Conservation (phyloP, 768 basidiomycete genomes). For the Collybia sp. region DNA sequence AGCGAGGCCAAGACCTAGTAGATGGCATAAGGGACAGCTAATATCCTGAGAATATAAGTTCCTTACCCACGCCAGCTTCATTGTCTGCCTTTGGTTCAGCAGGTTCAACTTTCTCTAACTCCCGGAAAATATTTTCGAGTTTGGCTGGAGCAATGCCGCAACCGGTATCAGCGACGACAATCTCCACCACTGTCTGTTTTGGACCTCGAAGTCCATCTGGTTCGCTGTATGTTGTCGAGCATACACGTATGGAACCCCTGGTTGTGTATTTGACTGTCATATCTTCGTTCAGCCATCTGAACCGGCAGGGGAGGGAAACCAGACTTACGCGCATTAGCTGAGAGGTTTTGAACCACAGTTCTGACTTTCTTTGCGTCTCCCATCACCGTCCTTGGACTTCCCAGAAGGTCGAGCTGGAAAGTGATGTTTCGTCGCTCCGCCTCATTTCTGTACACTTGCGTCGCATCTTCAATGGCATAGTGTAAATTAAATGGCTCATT, state of each 20-base stretch:
- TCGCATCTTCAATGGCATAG: conserved; percentile 56
- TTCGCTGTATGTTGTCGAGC: conserved; percentile 47
- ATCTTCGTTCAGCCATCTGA: conserved; percentile 1
- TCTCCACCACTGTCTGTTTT: conserved; percentile 56
- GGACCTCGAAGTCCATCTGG: conserved; percentile 42
- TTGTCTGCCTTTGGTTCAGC: conserved; percentile 29
- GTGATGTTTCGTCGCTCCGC: conserved; percentile 54
- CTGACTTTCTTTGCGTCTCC: conserved; percentile 73
- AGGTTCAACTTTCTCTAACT: conserved; percentile 73
- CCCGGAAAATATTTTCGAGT: conserved; percentile 73
- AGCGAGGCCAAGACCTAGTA: conserved; percentile 64
- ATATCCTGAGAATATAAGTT: not conserved
- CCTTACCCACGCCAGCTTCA: conserved; percentile 45
- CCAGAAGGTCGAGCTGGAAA: conserved; percentile 52
- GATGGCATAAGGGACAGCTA: not conserved
- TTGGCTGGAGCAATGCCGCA: conserved; percentile 63
- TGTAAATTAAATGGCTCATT: conserved; percentile 74
- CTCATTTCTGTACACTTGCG: conserved; percentile 59
- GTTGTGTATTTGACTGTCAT: conserved; percentile 66
- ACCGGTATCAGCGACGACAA: conserved; percentile 68
- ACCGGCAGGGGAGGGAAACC: not conserved
- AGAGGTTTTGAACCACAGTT: conserved; percentile 74
- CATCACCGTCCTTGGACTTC: conserved; percentile 55
- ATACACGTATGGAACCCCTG: conserved; percentile 54
- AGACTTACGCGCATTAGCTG: conserved; percentile 63